These are phyloP conservation scores for Leptographium radiaticola DNA, from an alignment of 2,329 filamentous ascomycete genomes.

Conservation along the genomic window DNA sequence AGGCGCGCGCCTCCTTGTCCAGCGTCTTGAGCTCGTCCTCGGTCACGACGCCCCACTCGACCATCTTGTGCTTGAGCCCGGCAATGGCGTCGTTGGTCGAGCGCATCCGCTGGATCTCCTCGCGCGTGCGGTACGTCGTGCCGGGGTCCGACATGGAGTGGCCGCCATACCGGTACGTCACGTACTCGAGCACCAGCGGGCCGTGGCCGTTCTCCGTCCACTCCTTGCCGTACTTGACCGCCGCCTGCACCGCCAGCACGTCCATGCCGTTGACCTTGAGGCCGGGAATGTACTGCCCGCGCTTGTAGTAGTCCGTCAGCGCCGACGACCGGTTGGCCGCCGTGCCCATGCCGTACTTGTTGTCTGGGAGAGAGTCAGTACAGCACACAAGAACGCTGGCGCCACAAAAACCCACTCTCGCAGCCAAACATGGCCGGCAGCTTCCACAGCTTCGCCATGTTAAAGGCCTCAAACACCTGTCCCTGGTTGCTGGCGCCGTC, in stretches of 20 bases:
- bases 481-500: constrained; percentile 98
- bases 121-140: constrained; percentile 96
- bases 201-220: constrained; percentile 75
- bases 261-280: constrained; percentile 99
- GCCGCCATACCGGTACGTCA: constrained; percentile 97
- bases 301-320: constrained; percentile 99
- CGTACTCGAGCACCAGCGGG: constrained; percentile 93
- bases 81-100: constrained; percentile 97
- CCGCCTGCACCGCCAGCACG: constrained; percentile 92
- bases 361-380: constrained; percentile 46
- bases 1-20: constrained; percentile 81
- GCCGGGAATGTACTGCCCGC: constrained; percentile 97
- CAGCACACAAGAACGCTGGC: neutral
- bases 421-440: constrained; percentile 91
- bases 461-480: constrained; percentile 98
- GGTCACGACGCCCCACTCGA: constrained; percentile 83
- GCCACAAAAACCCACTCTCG: constrained; percentile 58
- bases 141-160: constrained; percentile 99
- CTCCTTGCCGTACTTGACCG: constrained; percentile 86
- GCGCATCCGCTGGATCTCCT: constrained; percentile 99
- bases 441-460: constrained; percentile 99
- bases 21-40: constrained; percentile 95
- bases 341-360: constrained; percentile 99
- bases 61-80: constrained; percentile 92
- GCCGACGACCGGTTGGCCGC: constrained; percentile 87